Percentiles rank a stretch among this genome's conserved stretches.
These are phyloP conservation scores for Camelina laxa DNA, from an alignment of 345 rosid genomes.

Conservation along the genomic window DNA sequence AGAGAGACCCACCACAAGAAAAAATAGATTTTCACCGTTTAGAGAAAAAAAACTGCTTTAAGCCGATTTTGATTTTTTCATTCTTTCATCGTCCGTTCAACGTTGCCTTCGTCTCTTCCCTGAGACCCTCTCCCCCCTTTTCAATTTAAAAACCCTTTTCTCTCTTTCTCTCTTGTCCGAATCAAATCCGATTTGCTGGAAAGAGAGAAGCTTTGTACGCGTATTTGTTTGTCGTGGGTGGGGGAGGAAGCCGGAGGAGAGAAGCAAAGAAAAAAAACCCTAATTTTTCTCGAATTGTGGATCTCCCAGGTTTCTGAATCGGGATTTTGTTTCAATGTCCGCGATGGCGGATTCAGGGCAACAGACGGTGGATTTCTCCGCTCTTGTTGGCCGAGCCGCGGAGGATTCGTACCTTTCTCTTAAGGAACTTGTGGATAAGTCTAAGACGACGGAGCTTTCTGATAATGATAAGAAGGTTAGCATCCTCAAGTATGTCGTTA, in stretches of 20 bases:
- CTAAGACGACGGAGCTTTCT: conserved; percentile 68
- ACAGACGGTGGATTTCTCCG: conserved; percentile 81
- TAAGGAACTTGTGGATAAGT: conserved; percentile 79
- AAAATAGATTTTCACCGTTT: conserved; percentile 12
- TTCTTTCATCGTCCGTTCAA: conserved; percentile 2
- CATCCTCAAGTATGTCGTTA: conserved; percentile 75
- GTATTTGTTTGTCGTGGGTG: not conserved
- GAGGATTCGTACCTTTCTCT: conserved; percentile 82
- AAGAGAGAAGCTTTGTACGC: conserved; percentile 6
- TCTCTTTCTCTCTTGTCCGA: conserved; percentile 30
- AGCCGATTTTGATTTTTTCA: not conserved
- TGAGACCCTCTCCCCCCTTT: not conserved
- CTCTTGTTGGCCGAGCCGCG: conserved; percentile 77
- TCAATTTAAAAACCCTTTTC: conserved; percentile 30
- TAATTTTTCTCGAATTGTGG: conserved; percentile 30
- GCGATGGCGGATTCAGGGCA: conserved; percentile 87
- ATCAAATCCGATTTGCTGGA: conserved; percentile 32
- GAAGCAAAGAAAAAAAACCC: conserved; percentile 20
- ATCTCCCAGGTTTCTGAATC: conserved; percentile 31
- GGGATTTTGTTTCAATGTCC: conserved; percentile 19
- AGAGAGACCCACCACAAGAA: conserved; percentile 21
- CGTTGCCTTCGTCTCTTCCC: conserved; percentile 14
- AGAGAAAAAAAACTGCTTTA: not conserved
- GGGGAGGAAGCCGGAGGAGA: conserved; percentile 16
- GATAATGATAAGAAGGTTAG: conserved; percentile 87